Percentiles rank a stretch among this genome's conserved stretches.
Evolutionary conservation across 2,329 filamentous ascomycete species (phyloP).

Genomic region (Colletotrichum sp.): DNA sequence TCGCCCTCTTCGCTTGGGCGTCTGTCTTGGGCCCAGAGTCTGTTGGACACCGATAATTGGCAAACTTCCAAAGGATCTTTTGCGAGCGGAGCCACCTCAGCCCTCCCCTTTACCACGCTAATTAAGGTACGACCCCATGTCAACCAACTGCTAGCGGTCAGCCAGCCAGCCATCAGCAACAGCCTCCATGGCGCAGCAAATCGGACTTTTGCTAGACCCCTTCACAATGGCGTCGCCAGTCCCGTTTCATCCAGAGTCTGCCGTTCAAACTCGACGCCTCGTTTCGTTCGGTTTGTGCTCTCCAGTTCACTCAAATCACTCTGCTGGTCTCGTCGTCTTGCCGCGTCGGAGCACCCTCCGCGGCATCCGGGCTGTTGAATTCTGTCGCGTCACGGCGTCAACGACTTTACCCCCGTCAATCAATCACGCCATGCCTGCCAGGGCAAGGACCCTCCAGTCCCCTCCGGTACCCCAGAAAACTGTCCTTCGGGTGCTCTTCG

Average conservation of each 20-base stretch:
- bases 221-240: not conserved
- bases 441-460: not conserved
- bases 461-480: constrained; percentile 7
- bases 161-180: not conserved
- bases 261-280: not conserved
- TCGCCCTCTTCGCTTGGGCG: not conserved
- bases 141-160: not conserved
- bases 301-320: not conserved
- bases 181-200: not conserved
- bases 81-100: not conserved
- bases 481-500: not conserved
- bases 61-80: constrained; percentile 14
- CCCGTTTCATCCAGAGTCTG: not conserved
- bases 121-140: not conserved
- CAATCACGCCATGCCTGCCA: constrained; percentile 8
- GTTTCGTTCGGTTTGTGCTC: not conserved
- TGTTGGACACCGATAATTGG: constrained; percentile 7
- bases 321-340: not conserved
- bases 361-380: not conserved
- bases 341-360: not conserved
- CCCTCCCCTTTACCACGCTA: constrained; percentile 4
- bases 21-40: not conserved
- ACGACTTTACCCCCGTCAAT: not conserved
- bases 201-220: not conserved
- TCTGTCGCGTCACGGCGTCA: not conserved